Percentiles rank a stretch among this genome's conserved stretches.
These are phyloP conservation scores for Coemansia sp. DNA, from an alignment of 192 early-diverging fungal genomes.

Conservation along the genomic window DNA sequence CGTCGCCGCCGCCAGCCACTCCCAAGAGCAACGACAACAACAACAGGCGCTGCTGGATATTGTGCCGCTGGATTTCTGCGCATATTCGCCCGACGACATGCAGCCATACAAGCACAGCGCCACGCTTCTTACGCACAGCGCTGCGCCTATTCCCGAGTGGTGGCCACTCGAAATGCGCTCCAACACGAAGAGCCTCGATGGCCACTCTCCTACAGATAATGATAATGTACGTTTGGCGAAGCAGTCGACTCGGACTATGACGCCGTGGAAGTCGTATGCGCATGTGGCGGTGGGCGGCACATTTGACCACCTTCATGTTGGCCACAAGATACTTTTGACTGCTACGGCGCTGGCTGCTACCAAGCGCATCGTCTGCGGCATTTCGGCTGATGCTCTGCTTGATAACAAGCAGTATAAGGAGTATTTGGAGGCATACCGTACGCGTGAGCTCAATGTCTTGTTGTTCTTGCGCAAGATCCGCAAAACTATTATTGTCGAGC, in stretches of 20 bases:
- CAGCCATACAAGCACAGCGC: slow-evolving; percentile 13
- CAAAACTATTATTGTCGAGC: slow-evolving; percentile 50
- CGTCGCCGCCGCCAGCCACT: slow-evolving; percentile 20
- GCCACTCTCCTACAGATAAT: background rate
- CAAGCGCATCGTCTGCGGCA: slow-evolving; percentile 72
- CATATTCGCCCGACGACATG: slow-evolving; percentile 47
- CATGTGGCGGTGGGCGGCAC: slow-evolving; percentile 82
- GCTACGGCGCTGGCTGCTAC: slow-evolving; percentile 73
- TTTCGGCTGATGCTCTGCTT: slow-evolving; percentile 69
- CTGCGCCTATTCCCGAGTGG: slow-evolving; percentile 34
- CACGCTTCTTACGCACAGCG: slow-evolving; percentile 15
- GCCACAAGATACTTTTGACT: slow-evolving; percentile 93
- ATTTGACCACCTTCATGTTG: slow-evolving; percentile 96
- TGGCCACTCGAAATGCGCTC: slow-evolving; percentile 37
- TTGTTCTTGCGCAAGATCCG: slow-evolving; percentile 63
- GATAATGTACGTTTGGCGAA: background rate
- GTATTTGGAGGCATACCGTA: slow-evolving; percentile 67
- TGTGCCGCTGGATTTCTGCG: slow-evolving; percentile 48
- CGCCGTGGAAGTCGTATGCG: slow-evolving; percentile 36
- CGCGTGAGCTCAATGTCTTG: slow-evolving; percentile 62
- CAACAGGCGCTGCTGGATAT: slow-evolving; percentile 32
- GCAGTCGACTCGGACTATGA: slow-evolving; percentile 7
- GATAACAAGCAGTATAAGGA: slow-evolving; percentile 71
- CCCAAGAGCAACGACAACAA: background rate
- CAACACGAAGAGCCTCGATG: background rate